Evolutionary conservation across 139 green algal species (phyloP), one percentile per base, ranked within the genome.

Genomic region (Auxenochlorella pyrenoidosa): DNA sequence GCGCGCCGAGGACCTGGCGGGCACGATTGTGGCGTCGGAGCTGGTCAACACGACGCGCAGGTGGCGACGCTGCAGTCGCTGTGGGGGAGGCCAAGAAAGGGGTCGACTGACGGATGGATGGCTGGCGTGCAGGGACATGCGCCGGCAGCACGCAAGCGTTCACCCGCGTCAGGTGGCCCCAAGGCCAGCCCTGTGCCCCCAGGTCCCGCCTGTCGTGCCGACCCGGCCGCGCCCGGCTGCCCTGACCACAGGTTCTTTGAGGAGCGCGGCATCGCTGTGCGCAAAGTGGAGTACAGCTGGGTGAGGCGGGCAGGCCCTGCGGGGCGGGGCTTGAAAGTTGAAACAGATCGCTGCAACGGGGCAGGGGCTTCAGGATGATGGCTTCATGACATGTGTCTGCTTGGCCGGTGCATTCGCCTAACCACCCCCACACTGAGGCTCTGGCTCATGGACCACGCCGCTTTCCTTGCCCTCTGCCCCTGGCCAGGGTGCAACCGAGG

Each of bases 11-110:
- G 88, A 93, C 73, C 60, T 93, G 30, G 86, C 85, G 3, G 90
- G 88, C 44, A 86, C 75, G 24, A 89, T 93, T 54, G 73, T 92
- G 32, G 88, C 83, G 0, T 91, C 86, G n/a, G 88, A 93, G 86
- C 88, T 93, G 70, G 88, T 93, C n/a, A 54, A 87, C 28, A 92
- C 89, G 26, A 92, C 89, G 0, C 59, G 79, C 28, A 89, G 68
- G 89, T 92, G 75, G 34, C 71, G 58, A n/a, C n/a, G n/a, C n/a
- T n/a, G n/a, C n/a, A n/a, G n/a, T n/a, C n/a, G n/a, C n/a, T n/a
- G n/a, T n/a, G n/a, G n/a, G n/a, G n/a, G n/a, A n/a, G n/a, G n/a
- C n/a, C n/a, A n/a, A n/a, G n/a, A n/a, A n/a, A n/a, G n/a, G n/a
- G n/a, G n/a, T n/a, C n/a, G n/a, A n/a, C n/a, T n/a, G n/a, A n/a